These are phyloP conservation scores for Penicillium sp. DNA, from an alignment of 2,329 filamentous ascomycete genomes.

Conservation along the genomic window DNA sequence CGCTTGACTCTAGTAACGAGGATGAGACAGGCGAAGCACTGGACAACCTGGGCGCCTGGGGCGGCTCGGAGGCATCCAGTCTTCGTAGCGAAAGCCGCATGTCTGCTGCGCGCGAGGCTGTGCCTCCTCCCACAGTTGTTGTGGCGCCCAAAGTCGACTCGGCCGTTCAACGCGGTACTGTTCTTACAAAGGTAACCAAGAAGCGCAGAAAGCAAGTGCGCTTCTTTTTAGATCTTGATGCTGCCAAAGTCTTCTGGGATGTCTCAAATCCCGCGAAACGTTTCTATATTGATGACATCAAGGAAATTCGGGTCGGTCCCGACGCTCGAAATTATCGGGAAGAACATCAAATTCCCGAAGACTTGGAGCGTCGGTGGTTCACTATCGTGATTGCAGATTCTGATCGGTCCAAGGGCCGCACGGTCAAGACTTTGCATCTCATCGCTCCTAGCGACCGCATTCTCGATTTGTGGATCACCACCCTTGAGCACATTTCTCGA, in stretches of 20 bases:
- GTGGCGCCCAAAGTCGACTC: slow-evolving; percentile 72
- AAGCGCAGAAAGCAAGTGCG: slow-evolving; percentile 73
- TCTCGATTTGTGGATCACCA: slow-evolving; percentile 78
- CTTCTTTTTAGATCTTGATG: slow-evolving; percentile 77
- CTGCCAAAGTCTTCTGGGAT: slow-evolving; percentile 88
- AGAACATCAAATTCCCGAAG: slow-evolving; percentile 71
- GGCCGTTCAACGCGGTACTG: slow-evolving; percentile 74
- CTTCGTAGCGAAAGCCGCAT: slow-evolving; percentile 40
- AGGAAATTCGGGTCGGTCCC: slow-evolving; percentile 79
- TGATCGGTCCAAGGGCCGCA: slow-evolving; percentile 70
- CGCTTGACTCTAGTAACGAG: slow-evolving; percentile 43
- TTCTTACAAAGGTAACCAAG: slow-evolving; percentile 80
- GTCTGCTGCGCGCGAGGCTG: slow-evolving; percentile 35
- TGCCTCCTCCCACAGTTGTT: slow-evolving; percentile 24
- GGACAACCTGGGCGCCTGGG: slow-evolving; percentile 45
- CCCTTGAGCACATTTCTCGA: slow-evolving; percentile 79
- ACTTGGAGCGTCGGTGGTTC: slow-evolving; percentile 75
- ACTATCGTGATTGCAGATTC: slow-evolving; percentile 84
- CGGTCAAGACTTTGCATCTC: slow-evolving; percentile 80
- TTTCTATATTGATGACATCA: slow-evolving; percentile 93
- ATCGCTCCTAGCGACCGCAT: slow-evolving; percentile 73
- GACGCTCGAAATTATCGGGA: slow-evolving; percentile 88
- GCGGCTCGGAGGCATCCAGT: slow-evolving; percentile 43
- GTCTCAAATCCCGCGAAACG: slow-evolving; percentile 74
- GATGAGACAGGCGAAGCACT: slow-evolving; percentile 48